These are phyloP conservation scores for Zygosaccharomyces bailii DNA, from an alignment of 805 yeast species.

Conservation along the genomic window DNA sequence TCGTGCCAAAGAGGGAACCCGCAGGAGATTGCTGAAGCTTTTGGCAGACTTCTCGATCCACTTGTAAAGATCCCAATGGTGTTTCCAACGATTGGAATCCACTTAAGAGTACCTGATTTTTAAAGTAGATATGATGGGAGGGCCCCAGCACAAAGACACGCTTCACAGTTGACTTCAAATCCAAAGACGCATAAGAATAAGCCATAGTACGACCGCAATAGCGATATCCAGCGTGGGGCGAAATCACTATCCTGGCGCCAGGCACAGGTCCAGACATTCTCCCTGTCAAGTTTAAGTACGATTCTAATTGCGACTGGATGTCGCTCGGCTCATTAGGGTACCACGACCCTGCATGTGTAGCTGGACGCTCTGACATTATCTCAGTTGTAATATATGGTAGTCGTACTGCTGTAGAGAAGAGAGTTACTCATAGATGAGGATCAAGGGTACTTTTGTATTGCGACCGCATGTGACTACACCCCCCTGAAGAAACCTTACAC, in stretches of 20 bases:
- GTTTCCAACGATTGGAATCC: conserved; percentile 60
- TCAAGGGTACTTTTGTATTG: background rate
- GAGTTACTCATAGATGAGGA: background rate
- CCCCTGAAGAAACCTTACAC: conserved; percentile 4
- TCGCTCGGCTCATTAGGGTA: conserved; percentile 48
- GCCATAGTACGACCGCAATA: conserved; percentile 79
- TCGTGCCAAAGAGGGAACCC: conserved; percentile 44
- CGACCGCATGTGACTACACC: conserved; percentile 2
- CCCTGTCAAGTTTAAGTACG: conserved; percentile 36
- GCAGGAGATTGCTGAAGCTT: conserved; percentile 29
- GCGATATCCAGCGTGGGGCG: conserved; percentile 83
- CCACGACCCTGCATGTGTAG: conserved; percentile 94
- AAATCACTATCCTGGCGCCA: conserved; percentile 40
- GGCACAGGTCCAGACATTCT: conserved; percentile 18
- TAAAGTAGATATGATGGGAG: conserved; percentile 83
- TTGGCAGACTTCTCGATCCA: conserved; percentile 51
- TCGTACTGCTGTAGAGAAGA: background rate
- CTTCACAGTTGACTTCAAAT: conserved; percentile 42
- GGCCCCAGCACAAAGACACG: conserved; percentile 86
- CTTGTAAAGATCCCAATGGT: conserved; percentile 72
- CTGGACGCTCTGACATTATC: conserved; percentile 44
- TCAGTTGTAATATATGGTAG: background rate
- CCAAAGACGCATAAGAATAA: conserved; percentile 71
- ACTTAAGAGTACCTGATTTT: conserved; percentile 53
- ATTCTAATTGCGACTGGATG: conserved; percentile 50